Conservation (phyloP, 257 asterid genomes). For the Salvia splendens region DNA sequence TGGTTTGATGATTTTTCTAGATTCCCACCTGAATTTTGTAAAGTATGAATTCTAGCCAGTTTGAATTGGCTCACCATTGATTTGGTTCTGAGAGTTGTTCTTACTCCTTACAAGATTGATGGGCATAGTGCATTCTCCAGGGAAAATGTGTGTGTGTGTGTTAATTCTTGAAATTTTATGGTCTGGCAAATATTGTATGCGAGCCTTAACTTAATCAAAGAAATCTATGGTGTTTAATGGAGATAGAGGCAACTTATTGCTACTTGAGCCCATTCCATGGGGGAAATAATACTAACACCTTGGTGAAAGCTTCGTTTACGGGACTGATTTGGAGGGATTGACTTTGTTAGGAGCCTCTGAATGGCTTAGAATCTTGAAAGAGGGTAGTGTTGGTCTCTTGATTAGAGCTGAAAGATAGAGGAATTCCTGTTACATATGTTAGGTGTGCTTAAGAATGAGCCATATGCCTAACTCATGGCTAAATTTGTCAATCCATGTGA, state of each 20-base stretch:
- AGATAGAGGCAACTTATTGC: neutral
- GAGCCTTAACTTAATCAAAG: neutral
- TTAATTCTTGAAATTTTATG: conserved; percentile 8
- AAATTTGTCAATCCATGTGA: conserved; percentile 9
- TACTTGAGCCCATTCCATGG: too few relatives aligned
- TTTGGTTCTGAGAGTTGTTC: conserved; percentile 19
- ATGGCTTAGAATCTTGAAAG: conserved; percentile 10
- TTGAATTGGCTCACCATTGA: conserved; percentile 14
- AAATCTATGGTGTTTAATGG: conserved; percentile 18
- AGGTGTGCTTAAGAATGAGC: conserved; percentile 12
- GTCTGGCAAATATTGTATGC: conserved; percentile 24
- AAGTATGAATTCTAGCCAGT: neutral
- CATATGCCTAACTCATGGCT: conserved; percentile 4
- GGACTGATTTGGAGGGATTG: neutral
- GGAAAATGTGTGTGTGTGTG: conserved; percentile 18
- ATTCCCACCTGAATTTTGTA: conserved; percentile 27
- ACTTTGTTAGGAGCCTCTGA: conserved; percentile 1
- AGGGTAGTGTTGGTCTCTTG: neutral
- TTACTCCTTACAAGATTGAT: conserved; percentile 23
- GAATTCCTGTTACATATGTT: conserved; percentile 16
- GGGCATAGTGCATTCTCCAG: conserved; percentile 24
- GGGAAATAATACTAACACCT: neutral
- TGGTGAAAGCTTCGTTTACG: conserved; percentile 2
- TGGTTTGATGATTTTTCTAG: conserved; percentile 29
- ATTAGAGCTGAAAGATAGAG: neutral